Evolutionary conservation across 2,329 filamentous ascomycete genomes (phyloP), one percentile per base, ranked within the genome.

Genomic region (Metarhizium brunneum): DNA sequence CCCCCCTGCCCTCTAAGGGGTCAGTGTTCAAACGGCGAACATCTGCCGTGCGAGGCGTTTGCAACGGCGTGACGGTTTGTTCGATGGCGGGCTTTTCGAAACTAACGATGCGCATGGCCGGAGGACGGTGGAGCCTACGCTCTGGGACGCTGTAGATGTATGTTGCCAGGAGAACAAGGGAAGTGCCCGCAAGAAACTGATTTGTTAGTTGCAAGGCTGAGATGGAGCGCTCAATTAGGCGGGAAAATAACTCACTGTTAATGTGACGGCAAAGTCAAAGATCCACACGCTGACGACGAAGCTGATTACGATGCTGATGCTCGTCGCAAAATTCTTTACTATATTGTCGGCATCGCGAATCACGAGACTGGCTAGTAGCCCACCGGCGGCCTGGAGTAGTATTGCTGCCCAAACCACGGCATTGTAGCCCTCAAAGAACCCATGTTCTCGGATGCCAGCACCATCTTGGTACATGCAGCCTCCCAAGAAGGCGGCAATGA

Each of bases 371-470:
- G 69, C 86, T n/a, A 95, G 74, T 32, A 97, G 81, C 29, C 92
- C 94, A 36, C 92, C 92, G 40, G 86, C 73, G 0, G 92, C 88
- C 69, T 99, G 94, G 57, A 94, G 80, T 6, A 84, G 67, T 62
- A 97, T 88, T 4, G 91, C 88, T 5, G 84, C 78, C 91, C 92
- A 96, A 3, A 97, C 92, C 20, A 92, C 79, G 78, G 83, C 87
- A 68, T 95, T 96, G 73, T 97, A 99, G 2, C 94, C 94, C 56
- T 88, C 87, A 63, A 99, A 97, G 71, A 97, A 95, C 13, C 94
- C 94, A 59, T 89, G 84, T 69, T 87, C 83, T 30, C 86, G 80
- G 60, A 99, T 91, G 45, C 88, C 86, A 58, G 85, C 83, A 30
- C 92, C 94, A 62, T 99, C 94, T 60, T 90, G 88, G 73, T 89